Evolutionary conservation across 768 basidiomycete species (phyloP), one percentile per base, ranked within the genome.

Genomic region (Psilocybe cubensis): DNA sequence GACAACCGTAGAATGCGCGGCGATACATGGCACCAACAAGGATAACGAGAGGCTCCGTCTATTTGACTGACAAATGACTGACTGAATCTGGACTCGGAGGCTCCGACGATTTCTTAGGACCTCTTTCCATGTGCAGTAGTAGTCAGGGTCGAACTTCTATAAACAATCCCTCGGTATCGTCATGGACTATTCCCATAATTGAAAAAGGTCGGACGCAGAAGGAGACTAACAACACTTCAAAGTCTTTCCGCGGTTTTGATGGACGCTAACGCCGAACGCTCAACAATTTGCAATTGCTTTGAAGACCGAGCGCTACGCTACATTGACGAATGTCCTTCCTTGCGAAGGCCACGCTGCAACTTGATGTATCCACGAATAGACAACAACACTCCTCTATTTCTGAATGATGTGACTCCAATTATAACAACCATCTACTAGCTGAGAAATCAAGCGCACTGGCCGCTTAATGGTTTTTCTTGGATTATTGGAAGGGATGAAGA

Each of bases 121-220:
- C 33, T 35, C 23, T 24, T 38, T 2, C 33, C 29, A 33, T 38
- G 4, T 38, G 35, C 35, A 12, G 6, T 6, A 7, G n/a, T 9
- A 6, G 18, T 53, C 58, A 59, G 57, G 52, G 57, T 58, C 57
- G 45, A 46, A 20, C 41, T 58, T 54, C 35, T 52, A 49, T 41
- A 38, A 51, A 31, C 21, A 56, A 28, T 29, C 38, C 58, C 58
- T 53, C 52, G 58, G 53, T 29, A 45, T 59, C 53, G 33, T 53
- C 41, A 42, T 48, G 21, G 29, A 38, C 27, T 38, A 33, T 48
- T 53, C 20, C 20, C 21, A 50, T 49, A 51, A 45, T 54, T 54
- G 58, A 54, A 52, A 48, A 52, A 17, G 35, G 35, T 33, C n/a
- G 28, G 38, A 45, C 14, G 41, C 21, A 31, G 20, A n/a, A n/a